phyloP scores from a whole-genome alignment of 208 protist species.

The Crithidia brevicula region DNA sequence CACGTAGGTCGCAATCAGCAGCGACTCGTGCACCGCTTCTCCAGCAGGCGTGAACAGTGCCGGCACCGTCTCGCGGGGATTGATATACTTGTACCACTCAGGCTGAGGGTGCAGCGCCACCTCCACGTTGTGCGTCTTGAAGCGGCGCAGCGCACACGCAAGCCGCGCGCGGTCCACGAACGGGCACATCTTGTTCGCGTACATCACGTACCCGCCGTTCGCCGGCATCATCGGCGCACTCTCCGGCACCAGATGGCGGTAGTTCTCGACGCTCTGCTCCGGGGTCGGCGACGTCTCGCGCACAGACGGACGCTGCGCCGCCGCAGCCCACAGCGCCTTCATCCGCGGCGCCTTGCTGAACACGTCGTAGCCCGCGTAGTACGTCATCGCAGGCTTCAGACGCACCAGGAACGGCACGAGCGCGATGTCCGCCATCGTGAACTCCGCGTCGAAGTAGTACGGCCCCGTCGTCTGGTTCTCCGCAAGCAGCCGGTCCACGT shows the following conservation, averaged over 20 bases:
- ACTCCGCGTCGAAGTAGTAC: constrained; percentile 69
- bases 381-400: constrained; percentile 53
- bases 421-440: constrained; percentile 78
- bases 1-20: constrained; percentile 68
- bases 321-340: constrained; percentile 56
- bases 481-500: constrained; percentile 68
- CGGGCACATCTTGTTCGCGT: constrained; percentile 51
- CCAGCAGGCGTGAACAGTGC: constrained; percentile 55
- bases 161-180: constrained; percentile 68
- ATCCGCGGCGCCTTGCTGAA: constrained; percentile 68
- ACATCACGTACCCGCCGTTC: constrained; percentile 55
- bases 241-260: constrained; percentile 46
- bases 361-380: constrained; percentile 73
- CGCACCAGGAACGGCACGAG: constrained; percentile 77
- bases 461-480: constrained; percentile 61
- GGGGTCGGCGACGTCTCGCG: constrained; percentile 40
- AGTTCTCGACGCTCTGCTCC: constrained; percentile 44
- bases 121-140: constrained; percentile 47
- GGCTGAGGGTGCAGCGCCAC: constrained; percentile 49
- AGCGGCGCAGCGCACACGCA: constrained; percentile 48
- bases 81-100: constrained; percentile 70
- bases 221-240: constrained; percentile 33
- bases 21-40: constrained; percentile 67
- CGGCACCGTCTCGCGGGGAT: constrained; percentile 71
- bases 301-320: constrained; percentile 58